Evolutionary conservation across 2,329 filamentous ascomycete species (phyloP).

Genomic region (Sporothrix phasma): DNA sequence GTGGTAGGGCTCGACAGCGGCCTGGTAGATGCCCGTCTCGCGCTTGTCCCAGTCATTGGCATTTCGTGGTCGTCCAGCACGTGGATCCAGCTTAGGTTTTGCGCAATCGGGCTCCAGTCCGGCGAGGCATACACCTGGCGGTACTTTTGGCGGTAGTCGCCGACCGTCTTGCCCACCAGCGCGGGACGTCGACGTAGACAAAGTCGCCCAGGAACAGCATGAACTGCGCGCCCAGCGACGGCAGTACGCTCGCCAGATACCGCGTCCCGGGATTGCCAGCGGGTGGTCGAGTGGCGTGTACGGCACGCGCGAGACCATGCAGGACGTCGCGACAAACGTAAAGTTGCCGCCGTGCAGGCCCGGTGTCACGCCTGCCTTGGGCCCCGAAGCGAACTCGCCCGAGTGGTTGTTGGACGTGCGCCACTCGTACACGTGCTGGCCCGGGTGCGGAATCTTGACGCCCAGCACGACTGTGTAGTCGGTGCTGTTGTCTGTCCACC

Average conservation of each 20-base stretch:
- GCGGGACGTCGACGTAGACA: constrained; percentile 83
- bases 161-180: constrained; percentile 57
- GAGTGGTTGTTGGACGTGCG: constrained; percentile 76
- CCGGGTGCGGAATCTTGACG: constrained; percentile 52
- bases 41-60: constrained; percentile 85
- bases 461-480: constrained; percentile 71
- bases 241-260: constrained; percentile 63
- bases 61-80: constrained; percentile 97
- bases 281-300: constrained; percentile 80
- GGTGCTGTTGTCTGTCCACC: constrained; percentile 60
- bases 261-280: constrained; percentile 72
- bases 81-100: constrained; percentile 92
- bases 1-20: constrained; percentile 74
- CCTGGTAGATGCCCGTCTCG: constrained; percentile 66
- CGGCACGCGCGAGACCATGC: constrained; percentile 83
- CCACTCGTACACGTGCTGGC: constrained; percentile 74
- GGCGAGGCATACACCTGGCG: constrained; percentile 92
- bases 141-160: constrained; percentile 84
- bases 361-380: constrained; percentile 55
- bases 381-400: constrained; percentile 71
- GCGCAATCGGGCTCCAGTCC: constrained; percentile 68
- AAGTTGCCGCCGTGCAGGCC: constrained; percentile 57
- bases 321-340: constrained; percentile 86
- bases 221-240: constrained; percentile 62
- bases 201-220: constrained; percentile 82